Percentiles rank a stretch among this genome's conserved stretches.
These are phyloP conservation scores for Coprinopsis sp. DNA, from an alignment of 768 basidiomycete species.

Conservation along the genomic window DNA sequence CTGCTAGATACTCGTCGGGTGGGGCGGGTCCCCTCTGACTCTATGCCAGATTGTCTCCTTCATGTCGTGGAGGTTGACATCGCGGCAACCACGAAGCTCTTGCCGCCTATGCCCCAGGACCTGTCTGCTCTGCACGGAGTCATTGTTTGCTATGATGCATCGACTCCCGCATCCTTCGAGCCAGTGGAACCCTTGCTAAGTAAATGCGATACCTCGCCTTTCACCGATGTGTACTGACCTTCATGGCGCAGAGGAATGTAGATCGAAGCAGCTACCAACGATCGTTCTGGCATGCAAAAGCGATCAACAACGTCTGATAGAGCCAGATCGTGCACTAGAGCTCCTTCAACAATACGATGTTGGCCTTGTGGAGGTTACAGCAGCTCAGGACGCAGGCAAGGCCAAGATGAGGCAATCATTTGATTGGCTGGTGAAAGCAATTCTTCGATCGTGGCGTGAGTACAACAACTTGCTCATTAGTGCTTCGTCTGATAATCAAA, in stretches of 20 bases:
- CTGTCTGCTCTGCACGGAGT: slow-evolving; percentile 68
- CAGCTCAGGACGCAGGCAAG: slow-evolving; percentile 50
- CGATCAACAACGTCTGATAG: slow-evolving; percentile 57
- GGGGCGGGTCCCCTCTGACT: slow-evolving; percentile 15
- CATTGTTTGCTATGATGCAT: slow-evolving; percentile 83
- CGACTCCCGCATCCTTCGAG: slow-evolving; percentile 53
- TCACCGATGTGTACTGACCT: slow-evolving; percentile 1
- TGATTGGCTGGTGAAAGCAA: slow-evolving; percentile 66
- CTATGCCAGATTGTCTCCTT: slow-evolving; percentile 37
- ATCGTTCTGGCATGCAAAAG: slow-evolving; percentile 88
- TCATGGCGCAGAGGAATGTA: slow-evolving; percentile 56
- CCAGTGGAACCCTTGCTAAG: slow-evolving; percentile 67
- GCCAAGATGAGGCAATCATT: slow-evolving; percentile 72
- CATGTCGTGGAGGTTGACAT: slow-evolving; percentile 56
- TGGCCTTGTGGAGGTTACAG: slow-evolving; percentile 74
- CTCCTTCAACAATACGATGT: slow-evolving; percentile 61
- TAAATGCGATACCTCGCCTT: slow-evolving; percentile 34
- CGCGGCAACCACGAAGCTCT: slow-evolving; percentile 28
- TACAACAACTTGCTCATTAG: slow-evolving; percentile 6
- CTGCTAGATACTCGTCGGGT: slow-evolving; percentile 28
- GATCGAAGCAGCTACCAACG: slow-evolving; percentile 51
- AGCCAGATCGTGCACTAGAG: slow-evolving; percentile 46
- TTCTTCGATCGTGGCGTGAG: slow-evolving; percentile 49
- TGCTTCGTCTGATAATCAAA: background rate
- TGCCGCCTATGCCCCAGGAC: slow-evolving; percentile 19